Percentiles rank a stretch among this genome's conserved stretches.
Evolutionary conservation across 2,329 filamentous ascomycete species (phyloP).

Genomic region (Colletotrichum ledebouriae): DNA sequence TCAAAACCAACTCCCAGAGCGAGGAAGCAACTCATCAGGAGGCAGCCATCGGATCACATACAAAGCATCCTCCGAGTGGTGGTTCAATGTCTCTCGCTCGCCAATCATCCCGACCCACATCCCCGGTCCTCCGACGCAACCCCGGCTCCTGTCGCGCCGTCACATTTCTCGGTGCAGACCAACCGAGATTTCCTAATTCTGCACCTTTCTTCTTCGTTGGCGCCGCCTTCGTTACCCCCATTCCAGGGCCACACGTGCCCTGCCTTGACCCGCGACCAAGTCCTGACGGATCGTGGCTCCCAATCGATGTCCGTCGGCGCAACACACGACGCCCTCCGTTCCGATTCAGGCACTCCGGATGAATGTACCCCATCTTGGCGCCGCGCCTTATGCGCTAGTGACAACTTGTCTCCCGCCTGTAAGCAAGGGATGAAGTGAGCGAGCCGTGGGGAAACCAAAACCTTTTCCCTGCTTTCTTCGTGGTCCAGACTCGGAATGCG

Average conservation of each 20-base stretch:
- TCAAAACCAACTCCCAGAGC: background rate
- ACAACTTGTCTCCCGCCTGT: slow-evolving; percentile 2
- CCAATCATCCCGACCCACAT: slow-evolving; percentile 24
- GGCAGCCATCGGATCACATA: slow-evolving; percentile 7
- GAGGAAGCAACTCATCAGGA: slow-evolving; percentile 10
- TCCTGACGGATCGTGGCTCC: slow-evolving; percentile 7
- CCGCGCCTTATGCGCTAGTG: slow-evolving; percentile 21
- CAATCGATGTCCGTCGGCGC: slow-evolving; percentile 16
- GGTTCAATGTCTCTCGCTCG: slow-evolving; percentile 5
- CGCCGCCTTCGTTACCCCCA: slow-evolving; percentile 2
- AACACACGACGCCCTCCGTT: slow-evolving; percentile 5
- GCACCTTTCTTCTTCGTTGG: slow-evolving; percentile 19
- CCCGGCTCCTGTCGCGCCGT: slow-evolving; percentile 21
- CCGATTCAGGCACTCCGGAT: slow-evolving; percentile 39
- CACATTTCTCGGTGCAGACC: slow-evolving; percentile 34
- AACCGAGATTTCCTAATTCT: slow-evolving; percentile 41
- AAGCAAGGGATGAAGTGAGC: background rate
- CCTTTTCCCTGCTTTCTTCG: slow-evolving; percentile 3
- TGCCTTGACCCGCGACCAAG: background rate
- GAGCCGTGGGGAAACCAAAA: background rate
- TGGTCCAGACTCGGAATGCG: slow-evolving; percentile 3
- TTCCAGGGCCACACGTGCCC: slow-evolving; percentile 21
- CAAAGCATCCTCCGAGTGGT: slow-evolving; percentile 5
- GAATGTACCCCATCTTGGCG: slow-evolving; percentile 34
- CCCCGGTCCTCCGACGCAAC: slow-evolving; percentile 31